These are phyloP conservation scores for Umbelopsis sp. DNA, from an alignment of 192 early-diverging fungal species.

Conservation along the genomic window DNA sequence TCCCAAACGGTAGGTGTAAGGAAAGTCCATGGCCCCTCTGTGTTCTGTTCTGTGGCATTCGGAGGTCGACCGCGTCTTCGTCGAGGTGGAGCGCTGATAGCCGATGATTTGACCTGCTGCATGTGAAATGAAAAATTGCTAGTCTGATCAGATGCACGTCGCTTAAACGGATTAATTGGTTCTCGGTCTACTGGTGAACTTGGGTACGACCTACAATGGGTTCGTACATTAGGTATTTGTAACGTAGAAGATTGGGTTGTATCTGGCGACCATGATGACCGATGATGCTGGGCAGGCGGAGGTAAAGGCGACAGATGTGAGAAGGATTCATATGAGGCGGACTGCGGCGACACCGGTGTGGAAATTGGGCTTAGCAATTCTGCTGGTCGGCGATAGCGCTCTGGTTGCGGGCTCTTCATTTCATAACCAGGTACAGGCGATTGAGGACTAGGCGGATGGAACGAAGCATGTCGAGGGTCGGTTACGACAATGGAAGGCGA, in stretches of 20 bases:
- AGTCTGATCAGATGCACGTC: conserved; percentile 5
- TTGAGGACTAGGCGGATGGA: conserved; percentile 15
- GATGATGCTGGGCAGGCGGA: not conserved
- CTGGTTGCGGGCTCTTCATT: not conserved
- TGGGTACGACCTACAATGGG: not conserved
- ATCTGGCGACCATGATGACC: not conserved
- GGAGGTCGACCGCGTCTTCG: conserved; percentile 35
- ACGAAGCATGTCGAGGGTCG: not conserved
- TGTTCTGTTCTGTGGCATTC: conserved; percentile 21
- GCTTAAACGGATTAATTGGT: conserved; percentile 8
- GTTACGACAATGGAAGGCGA: conserved; percentile 4
- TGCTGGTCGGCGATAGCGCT: not conserved
- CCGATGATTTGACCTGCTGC: not conserved
- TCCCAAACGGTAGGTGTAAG: conserved; percentile 43
- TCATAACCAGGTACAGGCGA: conserved; percentile 3
- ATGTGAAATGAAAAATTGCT: not conserved
- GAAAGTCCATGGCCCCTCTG: conserved; percentile 36
- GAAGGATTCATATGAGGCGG: not conserved
- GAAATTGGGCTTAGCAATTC: conserved; percentile 11
- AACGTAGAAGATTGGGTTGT: not conserved
- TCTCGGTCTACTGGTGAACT: not conserved
- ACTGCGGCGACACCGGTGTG: conserved; percentile 7
- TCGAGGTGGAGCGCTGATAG: not conserved
- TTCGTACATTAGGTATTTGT: not conserved
- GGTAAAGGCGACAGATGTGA: not conserved